These are phyloP conservation scores for Aspergillus flavus DNA, from an alignment of 2,329 filamentous ascomycete species.

Conservation along the genomic window DNA sequence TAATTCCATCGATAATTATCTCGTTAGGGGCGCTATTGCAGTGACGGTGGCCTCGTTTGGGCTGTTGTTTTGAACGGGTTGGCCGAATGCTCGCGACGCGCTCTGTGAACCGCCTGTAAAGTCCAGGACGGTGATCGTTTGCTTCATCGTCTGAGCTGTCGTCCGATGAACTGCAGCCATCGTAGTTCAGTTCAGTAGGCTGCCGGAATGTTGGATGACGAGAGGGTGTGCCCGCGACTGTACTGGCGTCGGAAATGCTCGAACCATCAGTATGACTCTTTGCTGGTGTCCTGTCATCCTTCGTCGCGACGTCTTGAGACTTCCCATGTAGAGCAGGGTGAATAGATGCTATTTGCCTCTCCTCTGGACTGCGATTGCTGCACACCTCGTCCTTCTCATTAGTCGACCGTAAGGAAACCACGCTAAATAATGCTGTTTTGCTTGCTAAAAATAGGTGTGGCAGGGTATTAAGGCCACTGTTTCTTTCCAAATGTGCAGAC, in stretches of 20 bases:
- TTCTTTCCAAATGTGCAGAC: neutral
- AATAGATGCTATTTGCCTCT: neutral
- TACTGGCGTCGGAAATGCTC: neutral
- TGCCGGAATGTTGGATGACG: neutral
- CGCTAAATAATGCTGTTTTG: neutral
- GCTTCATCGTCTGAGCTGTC: neutral
- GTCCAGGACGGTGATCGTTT: too few relatives aligned
- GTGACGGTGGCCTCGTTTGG: neutral
- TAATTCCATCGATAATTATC: neutral
- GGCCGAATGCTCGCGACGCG: neutral
- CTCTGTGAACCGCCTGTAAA: neutral
- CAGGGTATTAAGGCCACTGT: neutral
- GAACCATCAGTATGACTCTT: too few relatives aligned
- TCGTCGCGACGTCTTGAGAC: neutral
- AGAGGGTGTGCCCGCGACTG: neutral
- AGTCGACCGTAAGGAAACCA: neutral
- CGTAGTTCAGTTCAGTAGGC: neutral
- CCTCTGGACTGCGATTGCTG: too few relatives aligned
- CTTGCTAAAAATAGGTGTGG: neutral
- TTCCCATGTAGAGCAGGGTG: neutral
- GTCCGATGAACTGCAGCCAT: neutral
- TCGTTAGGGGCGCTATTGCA: neutral
- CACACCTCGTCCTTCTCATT: neutral
- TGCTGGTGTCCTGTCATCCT: too few relatives aligned
- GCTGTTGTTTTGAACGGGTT: neutral